Evolutionary conservation across 371 early-diverging fungal species (phyloP).

Genomic region (Saksenaea vasiformis): DNA sequence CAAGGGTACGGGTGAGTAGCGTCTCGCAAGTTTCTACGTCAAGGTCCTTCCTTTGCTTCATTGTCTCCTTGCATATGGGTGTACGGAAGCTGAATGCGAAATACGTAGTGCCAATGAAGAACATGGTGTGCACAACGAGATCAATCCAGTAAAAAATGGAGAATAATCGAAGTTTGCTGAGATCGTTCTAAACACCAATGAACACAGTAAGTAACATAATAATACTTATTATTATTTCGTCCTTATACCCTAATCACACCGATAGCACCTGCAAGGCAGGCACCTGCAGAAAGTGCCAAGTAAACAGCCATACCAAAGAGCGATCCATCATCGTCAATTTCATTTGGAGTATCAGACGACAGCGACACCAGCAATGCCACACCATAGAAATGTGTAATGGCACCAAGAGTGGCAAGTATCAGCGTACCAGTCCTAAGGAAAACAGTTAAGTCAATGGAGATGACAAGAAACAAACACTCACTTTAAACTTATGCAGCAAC

Average conservation of each 20-base stretch:
- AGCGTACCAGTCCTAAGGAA: conserved; percentile 47
- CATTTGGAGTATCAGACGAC: conserved; percentile 31
- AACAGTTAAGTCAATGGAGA: too few species aligned
- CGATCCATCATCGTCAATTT: conserved; percentile 32
- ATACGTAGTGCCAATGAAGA: conserved; percentile 37
- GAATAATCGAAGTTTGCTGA: conserved; percentile 42
- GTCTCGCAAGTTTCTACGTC: conserved; percentile 43
- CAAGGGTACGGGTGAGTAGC: conserved; percentile 30
- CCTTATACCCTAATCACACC: conserved; percentile 43
- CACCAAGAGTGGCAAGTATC: conserved; percentile 37
- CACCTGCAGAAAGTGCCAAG: conserved; percentile 37
- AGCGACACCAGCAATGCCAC: conserved; percentile 35
- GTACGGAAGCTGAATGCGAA: conserved; percentile 35
- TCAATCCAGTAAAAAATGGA: conserved; percentile 43
- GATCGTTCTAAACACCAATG: conserved; percentile 35
- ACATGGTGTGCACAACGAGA: conserved; percentile 40
- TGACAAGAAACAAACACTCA: neutral
- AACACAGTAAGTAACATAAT: neutral
- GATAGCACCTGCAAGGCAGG: conserved; percentile 41
- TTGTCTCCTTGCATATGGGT: conserved; percentile 39
- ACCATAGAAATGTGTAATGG: conserved; percentile 35
- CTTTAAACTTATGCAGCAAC: neutral
- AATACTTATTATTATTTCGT: neutral
- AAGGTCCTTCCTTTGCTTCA: conserved; percentile 32
- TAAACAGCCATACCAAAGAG: conserved; percentile 38